Base-by-base conservation (phyloP, 1,284 basidiomycete genomes). In the Trametes sp. region DNA sequence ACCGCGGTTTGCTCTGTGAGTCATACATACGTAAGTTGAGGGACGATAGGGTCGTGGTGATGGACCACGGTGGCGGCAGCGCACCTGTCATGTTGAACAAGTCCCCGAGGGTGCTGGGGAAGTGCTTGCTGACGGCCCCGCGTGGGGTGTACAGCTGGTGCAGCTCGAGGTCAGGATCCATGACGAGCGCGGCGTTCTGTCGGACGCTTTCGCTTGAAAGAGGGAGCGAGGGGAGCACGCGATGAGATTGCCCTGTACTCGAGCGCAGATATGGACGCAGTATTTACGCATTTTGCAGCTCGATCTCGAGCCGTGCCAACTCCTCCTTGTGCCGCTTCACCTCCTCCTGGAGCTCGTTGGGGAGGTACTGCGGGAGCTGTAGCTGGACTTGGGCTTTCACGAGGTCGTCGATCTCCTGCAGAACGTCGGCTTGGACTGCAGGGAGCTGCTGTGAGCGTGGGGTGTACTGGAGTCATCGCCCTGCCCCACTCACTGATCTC, bases 231-330 rank as follows among this genome's bases (percentile, higher is more conserved):
- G 16, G 33, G 41, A 16, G 14, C 13, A 7, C 16, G 4, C 14
- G 6, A 53, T 53, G 51, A 53, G 51, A 44, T 44, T 45, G 53
- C 29, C 41, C 16, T 26, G 8, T 36, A 38, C 14, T 8, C 21
- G 23, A 46, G n/a, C 13, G 16, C 3, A 19, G 24, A 28, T 28
- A 28, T 28, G 31, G 8, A 44, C n/a, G n/a, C n/a, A 31, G 24
- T 8, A 78, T 82, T 65, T 60, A 87, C 85, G 84, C 83, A 68
- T 88, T 86, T 65, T 85, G 81, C 13, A 89, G 76, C 14, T 81
- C 76, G 33, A 78, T 75, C 59, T 82, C 80, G 19, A 84, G 76
- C 56, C 80, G 75, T 42, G 83, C 81, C 26, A 89, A 77, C 67
- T 85, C 79, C 13, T 65, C 69, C 60, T 78, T 80, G 65, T 83